These are phyloP conservation scores for Neurospora discreta DNA, from an alignment of 495 filamentous ascomycete species.

Conservation along the genomic window DNA sequence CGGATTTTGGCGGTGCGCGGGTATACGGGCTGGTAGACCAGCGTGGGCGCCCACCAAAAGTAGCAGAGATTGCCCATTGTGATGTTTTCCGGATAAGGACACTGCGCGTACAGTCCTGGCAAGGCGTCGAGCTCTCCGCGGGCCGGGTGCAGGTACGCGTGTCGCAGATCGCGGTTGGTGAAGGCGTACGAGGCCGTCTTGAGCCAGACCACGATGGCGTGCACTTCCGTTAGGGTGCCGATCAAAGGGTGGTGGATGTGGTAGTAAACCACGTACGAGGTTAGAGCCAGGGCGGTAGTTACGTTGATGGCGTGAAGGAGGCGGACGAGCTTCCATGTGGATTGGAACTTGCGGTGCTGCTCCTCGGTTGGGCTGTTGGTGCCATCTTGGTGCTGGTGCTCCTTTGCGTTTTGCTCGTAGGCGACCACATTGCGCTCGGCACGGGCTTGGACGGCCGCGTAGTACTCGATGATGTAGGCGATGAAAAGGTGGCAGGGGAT, in stretches of 20 bases:
- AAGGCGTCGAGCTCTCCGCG: conserved; percentile 45
- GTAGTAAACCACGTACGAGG: conserved; percentile 79
- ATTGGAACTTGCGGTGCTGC: conserved; percentile 48
- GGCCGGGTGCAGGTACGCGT: conserved; percentile 67
- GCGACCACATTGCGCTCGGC: conserved; percentile 49
- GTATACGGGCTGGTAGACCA: conserved; percentile 95
- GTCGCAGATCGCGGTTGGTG: conserved; percentile 89
- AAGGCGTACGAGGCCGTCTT: conserved; percentile 94
- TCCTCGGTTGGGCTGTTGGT: conserved; percentile 41
- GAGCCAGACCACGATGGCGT: conserved; percentile 91
- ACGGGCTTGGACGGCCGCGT: conserved; percentile 66
- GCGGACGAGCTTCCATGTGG: conserved; percentile 69
- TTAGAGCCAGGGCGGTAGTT: conserved; percentile 64
- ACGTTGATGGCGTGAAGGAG: conserved; percentile 72
- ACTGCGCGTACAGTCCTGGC: conserved; percentile 69
- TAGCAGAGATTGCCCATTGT: conserved; percentile 77
- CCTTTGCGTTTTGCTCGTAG: conserved; percentile 9
- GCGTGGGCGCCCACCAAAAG: conserved; percentile 94
- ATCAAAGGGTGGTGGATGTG: conserved; percentile 87
- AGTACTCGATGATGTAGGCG: conserved; percentile 77
- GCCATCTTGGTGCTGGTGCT: conserved; percentile 21
- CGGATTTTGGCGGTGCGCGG: conserved; percentile 67
- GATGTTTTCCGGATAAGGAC: conserved; percentile 84
- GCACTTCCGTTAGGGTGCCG: conserved; percentile 79
- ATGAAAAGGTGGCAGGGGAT: conserved; percentile 84